Percentiles rank a stretch among this genome's conserved stretches.
Conservation (phyloP, 2,329 filamentous ascomycete species). For the Claviceps purpurea region DNA sequence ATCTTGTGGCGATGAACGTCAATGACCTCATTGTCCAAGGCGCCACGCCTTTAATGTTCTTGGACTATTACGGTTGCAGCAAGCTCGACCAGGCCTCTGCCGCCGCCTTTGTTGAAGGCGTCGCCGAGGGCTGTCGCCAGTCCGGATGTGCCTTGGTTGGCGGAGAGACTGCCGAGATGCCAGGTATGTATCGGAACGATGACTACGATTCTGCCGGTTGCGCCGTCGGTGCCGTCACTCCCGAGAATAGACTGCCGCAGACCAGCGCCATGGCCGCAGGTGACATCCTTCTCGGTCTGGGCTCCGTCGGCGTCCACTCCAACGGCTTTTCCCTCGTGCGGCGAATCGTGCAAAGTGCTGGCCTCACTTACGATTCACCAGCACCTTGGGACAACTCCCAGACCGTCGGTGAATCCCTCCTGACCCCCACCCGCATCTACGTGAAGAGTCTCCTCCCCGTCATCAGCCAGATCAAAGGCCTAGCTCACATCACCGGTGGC, state of each 20-base stretch:
- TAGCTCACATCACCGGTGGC: conserved; percentile 94
- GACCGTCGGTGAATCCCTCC: conserved; percentile 60
- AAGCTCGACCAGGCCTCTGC: conserved; percentile 67
- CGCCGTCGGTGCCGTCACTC: conserved; percentile 70
- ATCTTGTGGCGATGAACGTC: conserved; percentile 97
- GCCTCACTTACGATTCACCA: conserved; percentile 54
- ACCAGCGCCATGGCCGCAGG: conserved; percentile 64
- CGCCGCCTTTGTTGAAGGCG: conserved; percentile 78
- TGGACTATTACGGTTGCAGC: conserved; percentile 95
- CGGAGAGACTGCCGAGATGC: conserved; percentile 97
- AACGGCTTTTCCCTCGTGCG: conserved; percentile 97
- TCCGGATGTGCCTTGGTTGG: conserved; percentile 86
- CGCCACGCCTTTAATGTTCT: conserved; percentile 87
- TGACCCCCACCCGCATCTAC: conserved; percentile 89
- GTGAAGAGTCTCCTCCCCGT: conserved; percentile 67
- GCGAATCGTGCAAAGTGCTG: conserved; percentile 64
- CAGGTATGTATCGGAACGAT: conserved; percentile 75
- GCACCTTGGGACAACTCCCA: conserved; percentile 61
- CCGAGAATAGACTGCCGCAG: conserved; percentile 59
- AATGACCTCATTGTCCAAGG: conserved; percentile 96
- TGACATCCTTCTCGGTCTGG: conserved; percentile 75
- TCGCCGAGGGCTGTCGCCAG: conserved; percentile 74
- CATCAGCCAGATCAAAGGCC: conserved; percentile 64
- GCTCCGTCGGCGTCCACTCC: conserved; percentile 79
- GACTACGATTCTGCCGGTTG: conserved; percentile 91